phyloP scores from a whole-genome alignment of 441 rosid genomes.

The Pelargonium myrrhifolium region DNA sequence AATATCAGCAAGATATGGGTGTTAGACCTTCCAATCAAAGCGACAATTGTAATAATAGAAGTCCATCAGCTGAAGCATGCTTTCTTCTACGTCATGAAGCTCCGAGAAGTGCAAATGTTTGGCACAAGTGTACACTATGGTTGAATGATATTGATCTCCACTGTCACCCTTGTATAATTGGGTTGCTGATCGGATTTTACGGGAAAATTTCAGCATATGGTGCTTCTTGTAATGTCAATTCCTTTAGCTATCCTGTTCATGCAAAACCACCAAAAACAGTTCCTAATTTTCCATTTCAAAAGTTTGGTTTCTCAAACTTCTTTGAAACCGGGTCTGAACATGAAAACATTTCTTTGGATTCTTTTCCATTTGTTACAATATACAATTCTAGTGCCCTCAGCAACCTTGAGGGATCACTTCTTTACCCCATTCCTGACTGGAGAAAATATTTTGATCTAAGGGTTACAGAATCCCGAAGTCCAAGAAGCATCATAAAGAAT shows the following conservation, averaged over 20 bases:
- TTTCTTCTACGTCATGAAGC: slow-evolving; percentile 55
- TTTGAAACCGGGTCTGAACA: slow-evolving; percentile 39
- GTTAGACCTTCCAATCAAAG: slow-evolving; percentile 21
- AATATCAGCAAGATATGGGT: slow-evolving; percentile 31
- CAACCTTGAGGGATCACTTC: slow-evolving; percentile 51
- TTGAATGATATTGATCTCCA: slow-evolving; percentile 72
- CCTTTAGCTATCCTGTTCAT: slow-evolving; percentile 21
- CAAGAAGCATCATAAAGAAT: slow-evolving; percentile 30
- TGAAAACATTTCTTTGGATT: slow-evolving; percentile 57
- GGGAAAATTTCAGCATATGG: slow-evolving; percentile 42
- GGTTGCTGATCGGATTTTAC: slow-evolving; percentile 47
- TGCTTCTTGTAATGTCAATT: slow-evolving; percentile 26
- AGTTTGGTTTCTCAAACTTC: slow-evolving; percentile 81
- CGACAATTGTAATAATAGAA: slow-evolving; percentile 20
- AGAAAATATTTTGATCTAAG: slow-evolving; percentile 39
- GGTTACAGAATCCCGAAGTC: slow-evolving; percentile 33
- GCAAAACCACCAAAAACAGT: slow-evolving; percentile 25
- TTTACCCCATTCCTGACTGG: slow-evolving; percentile 50
- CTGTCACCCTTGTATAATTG: slow-evolving; percentile 64
- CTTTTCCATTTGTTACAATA: slow-evolving; percentile 65
- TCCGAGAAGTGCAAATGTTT: slow-evolving; percentile 28
- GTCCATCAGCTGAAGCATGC: slow-evolving; percentile 35
- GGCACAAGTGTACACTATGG: slow-evolving; percentile 36
- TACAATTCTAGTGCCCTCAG: slow-evolving; percentile 45
- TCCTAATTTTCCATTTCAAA: slow-evolving; percentile 42